These are phyloP conservation scores for Scleromitrula shiraiana DNA, from an alignment of 2,329 filamentous ascomycete species.

Conservation along the genomic window DNA sequence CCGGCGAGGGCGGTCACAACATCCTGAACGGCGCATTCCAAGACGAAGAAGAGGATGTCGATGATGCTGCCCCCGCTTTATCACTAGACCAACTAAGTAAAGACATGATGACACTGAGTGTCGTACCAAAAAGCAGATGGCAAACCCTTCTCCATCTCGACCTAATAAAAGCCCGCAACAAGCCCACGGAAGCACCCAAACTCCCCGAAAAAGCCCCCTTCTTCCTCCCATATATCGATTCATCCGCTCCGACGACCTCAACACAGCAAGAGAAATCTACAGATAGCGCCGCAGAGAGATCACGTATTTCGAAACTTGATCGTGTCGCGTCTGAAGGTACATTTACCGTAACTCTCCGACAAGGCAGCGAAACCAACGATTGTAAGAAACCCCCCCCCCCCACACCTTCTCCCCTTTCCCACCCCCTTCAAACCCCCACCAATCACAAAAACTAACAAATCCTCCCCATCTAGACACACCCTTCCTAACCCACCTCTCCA, in stretches of 20 bases:
- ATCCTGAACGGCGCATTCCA: slow-evolving; percentile 71
- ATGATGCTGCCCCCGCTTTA: slow-evolving; percentile 46
- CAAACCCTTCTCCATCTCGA: slow-evolving; percentile 91
- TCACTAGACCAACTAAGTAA: slow-evolving; percentile 69
- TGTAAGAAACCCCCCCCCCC: too few relatives aligned
- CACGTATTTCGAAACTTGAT: slow-evolving; percentile 63
- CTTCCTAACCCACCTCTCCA: slow-evolving; percentile 73
- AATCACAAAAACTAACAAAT: slow-evolving; percentile 14
- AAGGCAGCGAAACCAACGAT: slow-evolving; percentile 45
- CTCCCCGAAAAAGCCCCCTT: slow-evolving; percentile 91
- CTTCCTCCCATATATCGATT: slow-evolving; percentile 68
- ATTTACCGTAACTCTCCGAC: slow-evolving; percentile 49
- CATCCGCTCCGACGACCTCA: slow-evolving; percentile 15
- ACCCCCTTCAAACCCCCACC: not conserved
- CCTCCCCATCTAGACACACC: slow-evolving; percentile 46
- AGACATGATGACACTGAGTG: slow-evolving; percentile 78
- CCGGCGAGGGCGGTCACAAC: slow-evolving; percentile 72
- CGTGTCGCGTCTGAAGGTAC: slow-evolving; percentile 47
- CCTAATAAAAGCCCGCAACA: slow-evolving; percentile 83
- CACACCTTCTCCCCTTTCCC: slow-evolving; percentile 14
- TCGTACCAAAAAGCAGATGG: slow-evolving; percentile 88
- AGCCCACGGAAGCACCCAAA: slow-evolving; percentile 86
- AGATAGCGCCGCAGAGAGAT: slow-evolving; percentile 41
- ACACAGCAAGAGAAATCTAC: slow-evolving; percentile 22
- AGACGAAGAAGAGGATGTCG: slow-evolving; percentile 41